phyloP scores from a whole-genome alignment of 441 rosid species.

The Croton laevigatus region DNA sequence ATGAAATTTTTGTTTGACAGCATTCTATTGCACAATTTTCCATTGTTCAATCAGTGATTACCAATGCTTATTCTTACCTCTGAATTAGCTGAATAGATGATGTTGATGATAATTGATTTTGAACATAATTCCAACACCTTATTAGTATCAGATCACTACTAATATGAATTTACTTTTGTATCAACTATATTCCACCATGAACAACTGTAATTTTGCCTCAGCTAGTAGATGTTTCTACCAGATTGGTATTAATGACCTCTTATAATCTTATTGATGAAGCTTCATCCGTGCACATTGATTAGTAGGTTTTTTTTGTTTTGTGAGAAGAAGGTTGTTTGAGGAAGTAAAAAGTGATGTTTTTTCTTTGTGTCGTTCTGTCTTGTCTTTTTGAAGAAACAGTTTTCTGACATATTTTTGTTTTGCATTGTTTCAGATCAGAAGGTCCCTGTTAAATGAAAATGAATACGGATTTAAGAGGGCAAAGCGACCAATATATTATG shows the following conservation, averaged over 20 bases:
- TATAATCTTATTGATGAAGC: background rate
- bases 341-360: background rate
- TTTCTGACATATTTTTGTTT: conserved; percentile 7
- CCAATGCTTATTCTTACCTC: background rate
- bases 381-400: conserved; percentile 3
- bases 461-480: conserved; percentile 78
- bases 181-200: background rate
- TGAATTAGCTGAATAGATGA: background rate
- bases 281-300: background rate
- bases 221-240: background rate
- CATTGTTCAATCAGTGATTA: background rate
- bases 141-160: background rate
- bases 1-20: background rate
- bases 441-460: conserved; percentile 70
- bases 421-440: conserved; percentile 52
- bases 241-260: background rate
- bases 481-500: conserved; percentile 65
- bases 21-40: background rate
- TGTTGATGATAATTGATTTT: background rate
- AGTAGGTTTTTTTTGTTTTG: too few species aligned
- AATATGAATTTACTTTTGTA: too few species aligned
- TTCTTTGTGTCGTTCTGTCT: background rate
- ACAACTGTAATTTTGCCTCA: background rate
- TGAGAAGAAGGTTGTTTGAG: background rate
- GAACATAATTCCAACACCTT: background rate